Conservation (phyloP, 73 alveolate species). For the Stentor coeruleus region DNA sequence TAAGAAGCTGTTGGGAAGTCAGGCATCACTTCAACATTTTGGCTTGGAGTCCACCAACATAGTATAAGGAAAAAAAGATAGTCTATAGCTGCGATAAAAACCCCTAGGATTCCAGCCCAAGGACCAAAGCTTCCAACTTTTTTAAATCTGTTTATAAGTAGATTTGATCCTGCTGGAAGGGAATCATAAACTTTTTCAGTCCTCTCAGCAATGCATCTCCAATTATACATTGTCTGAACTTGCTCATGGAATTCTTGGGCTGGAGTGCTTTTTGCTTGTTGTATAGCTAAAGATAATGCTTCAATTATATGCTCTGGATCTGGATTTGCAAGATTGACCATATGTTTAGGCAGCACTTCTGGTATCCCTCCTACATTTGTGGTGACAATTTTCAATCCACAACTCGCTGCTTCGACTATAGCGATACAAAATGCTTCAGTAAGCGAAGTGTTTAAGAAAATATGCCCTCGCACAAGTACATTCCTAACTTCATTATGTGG, state of each 20-base stretch:
- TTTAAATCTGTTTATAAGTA: constrained; percentile 67
- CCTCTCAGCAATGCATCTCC: constrained; percentile 95
- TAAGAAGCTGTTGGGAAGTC: constrained; percentile 1
- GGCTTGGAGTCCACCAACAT: constrained; percentile 4
- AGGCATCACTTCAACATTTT: constrained; percentile 2
- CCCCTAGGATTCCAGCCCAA: constrained; percentile 34
- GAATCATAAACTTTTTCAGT: constrained; percentile 87
- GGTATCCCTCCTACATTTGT: constrained; percentile 99
- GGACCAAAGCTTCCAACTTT: constrained; percentile 69
- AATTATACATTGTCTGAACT: constrained; percentile 82
- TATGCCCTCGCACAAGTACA: constrained; percentile 90
- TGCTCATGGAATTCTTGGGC: constrained; percentile 59
- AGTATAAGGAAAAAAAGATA: background rate
- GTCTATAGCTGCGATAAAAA: constrained; percentile 18
- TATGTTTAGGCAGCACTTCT: constrained; percentile 96
- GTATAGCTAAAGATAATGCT: constrained; percentile 40
- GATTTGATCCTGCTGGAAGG: constrained; percentile 57
- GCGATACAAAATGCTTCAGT: constrained; percentile 99
- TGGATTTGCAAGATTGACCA: constrained; percentile 87
- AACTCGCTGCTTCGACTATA: constrained; percentile 99
- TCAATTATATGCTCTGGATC: constrained; percentile 37
- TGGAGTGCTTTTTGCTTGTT: constrained; percentile 34
- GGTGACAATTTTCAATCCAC: constrained; percentile 96
- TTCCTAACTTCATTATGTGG: constrained; percentile 95
- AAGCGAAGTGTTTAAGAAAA: constrained; percentile 96